A percentile compares a stretch with the other conserved stretches of the same genome.
Conservation (phyloP, 805 yeast genomes). For the Spathaspora gorwiae region DNA sequence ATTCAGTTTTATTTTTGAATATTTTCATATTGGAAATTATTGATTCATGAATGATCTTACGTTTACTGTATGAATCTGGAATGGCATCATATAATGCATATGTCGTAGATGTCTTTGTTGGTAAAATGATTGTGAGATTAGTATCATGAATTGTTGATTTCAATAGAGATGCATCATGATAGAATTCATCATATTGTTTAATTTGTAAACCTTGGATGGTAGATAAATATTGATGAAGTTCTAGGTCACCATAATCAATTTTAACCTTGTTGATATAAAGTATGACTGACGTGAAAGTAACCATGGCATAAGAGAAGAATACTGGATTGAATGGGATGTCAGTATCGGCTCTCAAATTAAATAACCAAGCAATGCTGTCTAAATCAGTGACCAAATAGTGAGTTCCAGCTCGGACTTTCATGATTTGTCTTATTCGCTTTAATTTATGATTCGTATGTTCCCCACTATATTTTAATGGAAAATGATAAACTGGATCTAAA, state of each 20-base stretch:
- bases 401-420: slow-evolving; percentile 21
- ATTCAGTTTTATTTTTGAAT: slow-evolving; percentile 69
- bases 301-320: slow-evolving; percentile 62
- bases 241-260: slow-evolving; percentile 26
- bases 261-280: slow-evolving; percentile 54
- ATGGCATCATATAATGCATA: slow-evolving; percentile 27
- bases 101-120: slow-evolving; percentile 24
- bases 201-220: slow-evolving; percentile 31
- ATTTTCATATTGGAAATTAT: slow-evolving; percentile 54
- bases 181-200: slow-evolving; percentile 53
- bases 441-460: slow-evolving; percentile 28
- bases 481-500: slow-evolving; percentile 26
- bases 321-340: slow-evolving; percentile 87
- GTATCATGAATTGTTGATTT: slow-evolving; percentile 15
- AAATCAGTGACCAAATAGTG: slow-evolving; percentile 60
- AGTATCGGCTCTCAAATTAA: slow-evolving; percentile 69
- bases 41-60: slow-evolving; percentile 22
- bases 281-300: slow-evolving; percentile 29
- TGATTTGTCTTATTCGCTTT: slow-evolving; percentile 21
- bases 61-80: slow-evolving; percentile 26
- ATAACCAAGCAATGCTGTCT: slow-evolving; percentile 89
- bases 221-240: slow-evolving; percentile 20
- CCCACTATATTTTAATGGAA: slow-evolving; percentile 29
- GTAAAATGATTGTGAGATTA: slow-evolving; percentile 23
- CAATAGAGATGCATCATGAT: slow-evolving; percentile 45